Evolutionary conservation across 495 filamentous ascomycete species (phyloP), one percentile per base, ranked within the genome.

Genomic region (Bacidia rubella): DNA sequence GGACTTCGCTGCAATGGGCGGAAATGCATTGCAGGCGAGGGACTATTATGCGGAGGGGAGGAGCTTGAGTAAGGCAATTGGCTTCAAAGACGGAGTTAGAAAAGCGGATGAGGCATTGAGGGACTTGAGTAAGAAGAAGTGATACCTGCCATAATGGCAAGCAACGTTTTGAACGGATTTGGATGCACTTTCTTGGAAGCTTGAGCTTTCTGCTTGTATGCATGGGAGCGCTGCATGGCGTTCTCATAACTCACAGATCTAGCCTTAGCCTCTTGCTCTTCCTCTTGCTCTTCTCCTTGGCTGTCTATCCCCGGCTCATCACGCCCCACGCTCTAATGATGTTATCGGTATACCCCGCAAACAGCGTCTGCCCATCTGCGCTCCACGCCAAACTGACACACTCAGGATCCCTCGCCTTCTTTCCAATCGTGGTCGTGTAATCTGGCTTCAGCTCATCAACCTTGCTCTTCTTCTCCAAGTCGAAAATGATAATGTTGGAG

Each of bases 401-500:
- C 85, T 99, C 92, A 58, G 93, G 93, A 74, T 96, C 92, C 70
- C 90, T 78, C 80, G 79, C 86, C 89, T 97, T 97, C 89, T 95
- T 95, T 74, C 92, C 89, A 67, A 89, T 83, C 65, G 88, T 80
- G 57, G 87, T 24, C 49, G 49, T 42, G 76, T 93, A 96, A 66
- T 98, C 93, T 59, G 93, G 93, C 86, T 94, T 96, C 70, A 99
- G 80, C 81, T 97, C 92, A 64, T 99, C 92, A 60, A 99, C 92
- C 83, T 97, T 97, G 82, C 84, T 90, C 87, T 99, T 97, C 90
- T 99, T 99, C 87, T 99, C 92, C 62, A 99, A 81, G 70, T 99
- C 92, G 75, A 99, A 99, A 78, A 99, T 97, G 81, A 95, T 97
- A 81, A 99, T 97, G 78, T 79, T 85, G 75, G 78, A 86, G 66